phyloP scores from a whole-genome alignment of 2,329 filamentous ascomycete genomes.

The Penicillium sp. region DNA sequence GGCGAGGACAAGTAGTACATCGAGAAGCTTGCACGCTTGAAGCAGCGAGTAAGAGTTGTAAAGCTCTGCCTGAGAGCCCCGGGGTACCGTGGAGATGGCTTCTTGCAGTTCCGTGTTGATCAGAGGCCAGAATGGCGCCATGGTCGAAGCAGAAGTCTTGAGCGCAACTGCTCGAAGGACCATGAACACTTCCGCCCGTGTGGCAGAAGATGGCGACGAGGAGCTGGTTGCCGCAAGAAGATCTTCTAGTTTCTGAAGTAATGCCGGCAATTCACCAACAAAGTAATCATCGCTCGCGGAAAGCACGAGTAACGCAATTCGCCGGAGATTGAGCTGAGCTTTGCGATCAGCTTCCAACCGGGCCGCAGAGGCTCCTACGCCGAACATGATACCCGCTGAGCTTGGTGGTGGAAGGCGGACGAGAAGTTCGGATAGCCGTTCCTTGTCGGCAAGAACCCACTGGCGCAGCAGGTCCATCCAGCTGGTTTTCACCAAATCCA shows the following conservation, averaged over 20 bases:
- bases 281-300: slow-evolving; percentile 76
- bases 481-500: slow-evolving; percentile 63
- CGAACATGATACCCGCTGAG: slow-evolving; percentile 94
- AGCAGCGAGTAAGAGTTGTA: slow-evolving; percentile 76
- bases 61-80: slow-evolving; percentile 67
- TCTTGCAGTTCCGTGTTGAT: slow-evolving; percentile 82
- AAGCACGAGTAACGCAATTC: slow-evolving; percentile 75
- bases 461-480: slow-evolving; percentile 85
- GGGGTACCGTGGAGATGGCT: slow-evolving; percentile 71
- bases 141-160: slow-evolving; percentile 72
- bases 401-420: slow-evolving; percentile 77
- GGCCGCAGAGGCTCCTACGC: slow-evolving; percentile 92
- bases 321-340: slow-evolving; percentile 83
- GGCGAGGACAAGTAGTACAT: slow-evolving; percentile 78
- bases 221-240: slow-evolving; percentile 78
- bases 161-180: slow-evolving; percentile 78
- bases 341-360: slow-evolving; percentile 92
- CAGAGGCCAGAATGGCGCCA: slow-evolving; percentile 85
- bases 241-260: slow-evolving; percentile 83
- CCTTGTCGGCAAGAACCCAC: slow-evolving; percentile 83
- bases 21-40: slow-evolving; percentile 91
- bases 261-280: slow-evolving; percentile 67
- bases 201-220: slow-evolving; percentile 87
- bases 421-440: slow-evolving; percentile 78
- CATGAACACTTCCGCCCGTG: slow-evolving; percentile 85